phyloP scores from a whole-genome alignment of 2,329 filamentous ascomycete genomes.

The Pseudogymnoascus pannorum region DNA sequence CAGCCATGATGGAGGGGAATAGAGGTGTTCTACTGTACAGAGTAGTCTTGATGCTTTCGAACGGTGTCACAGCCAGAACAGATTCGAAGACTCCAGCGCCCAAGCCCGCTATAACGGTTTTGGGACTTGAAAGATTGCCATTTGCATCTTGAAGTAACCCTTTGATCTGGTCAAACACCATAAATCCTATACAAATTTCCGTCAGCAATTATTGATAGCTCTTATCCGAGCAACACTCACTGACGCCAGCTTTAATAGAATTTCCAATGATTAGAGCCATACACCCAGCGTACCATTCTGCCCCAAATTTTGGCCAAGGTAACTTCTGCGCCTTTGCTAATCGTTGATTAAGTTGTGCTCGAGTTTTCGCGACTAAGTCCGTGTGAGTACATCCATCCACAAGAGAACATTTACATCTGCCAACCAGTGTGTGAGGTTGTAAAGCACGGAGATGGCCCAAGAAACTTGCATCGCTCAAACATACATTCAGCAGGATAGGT shows the following conservation, averaged over 20 bases:
- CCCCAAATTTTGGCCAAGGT: constrained; percentile 88
- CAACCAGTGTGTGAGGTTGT: not conserved
- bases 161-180: constrained; percentile 95
- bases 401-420: not conserved
- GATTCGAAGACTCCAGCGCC: constrained; percentile 93
- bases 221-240: constrained; percentile 27
- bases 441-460: not conserved
- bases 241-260: constrained; percentile 89
- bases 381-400: not conserved
- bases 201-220: not conserved
- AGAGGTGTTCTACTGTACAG: constrained; percentile 41
- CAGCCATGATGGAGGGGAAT: not conserved
- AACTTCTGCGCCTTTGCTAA: constrained; percentile 77
- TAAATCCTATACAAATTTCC: constrained; percentile 49
- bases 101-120: constrained; percentile 88
- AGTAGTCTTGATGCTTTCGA: constrained; percentile 97
- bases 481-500: constrained; percentile 91
- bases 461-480: constrained; percentile 21
- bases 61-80: constrained; percentile 86
- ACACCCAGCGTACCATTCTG: constrained; percentile 95
- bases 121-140: constrained; percentile 82
- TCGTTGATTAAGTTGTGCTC: constrained; percentile 83
- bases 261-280: constrained; percentile 96
- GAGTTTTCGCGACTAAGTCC: constrained; percentile 71
- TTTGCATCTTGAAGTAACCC: constrained; percentile 69